These are phyloP conservation scores for Rickenella mellea DNA, from an alignment of 768 basidiomycete species.

Conservation along the genomic window DNA sequence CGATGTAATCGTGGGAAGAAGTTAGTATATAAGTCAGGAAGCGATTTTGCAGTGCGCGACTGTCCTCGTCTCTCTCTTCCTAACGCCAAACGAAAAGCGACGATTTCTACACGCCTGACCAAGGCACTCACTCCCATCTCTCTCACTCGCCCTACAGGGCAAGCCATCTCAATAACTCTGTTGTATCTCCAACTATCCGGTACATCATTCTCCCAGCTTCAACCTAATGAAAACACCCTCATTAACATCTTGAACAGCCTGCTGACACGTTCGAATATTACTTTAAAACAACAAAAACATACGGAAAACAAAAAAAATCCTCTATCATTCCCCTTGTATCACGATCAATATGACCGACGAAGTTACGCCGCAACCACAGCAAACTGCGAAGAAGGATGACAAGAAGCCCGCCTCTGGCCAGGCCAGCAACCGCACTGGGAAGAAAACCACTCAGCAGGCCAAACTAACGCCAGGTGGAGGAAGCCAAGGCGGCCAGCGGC, in stretches of 20 bases:
- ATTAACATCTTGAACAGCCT: background rate
- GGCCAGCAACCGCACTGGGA: constrained; percentile 45
- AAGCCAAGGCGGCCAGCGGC: constrained; percentile 35
- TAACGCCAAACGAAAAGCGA: constrained; percentile 35
- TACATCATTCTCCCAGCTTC: constrained; percentile 16
- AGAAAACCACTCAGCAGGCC: constrained; percentile 41
- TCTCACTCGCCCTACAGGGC: constrained; percentile 88
- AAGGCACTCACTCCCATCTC: constrained; percentile 47
- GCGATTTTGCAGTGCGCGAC: too few relatives aligned
- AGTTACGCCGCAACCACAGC: constrained; percentile 43
- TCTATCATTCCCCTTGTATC: constrained; percentile 22
- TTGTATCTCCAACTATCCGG: constrained; percentile 36
- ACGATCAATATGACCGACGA: constrained; percentile 90
- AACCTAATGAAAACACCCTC: constrained; percentile 4
- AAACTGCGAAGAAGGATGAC: constrained; percentile 58
- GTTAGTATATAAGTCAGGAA: too few relatives aligned
- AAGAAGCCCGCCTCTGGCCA: constrained; percentile 42
- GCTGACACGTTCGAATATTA: constrained; percentile 4
- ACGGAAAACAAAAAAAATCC: constrained; percentile 38
- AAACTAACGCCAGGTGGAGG: constrained; percentile 32
- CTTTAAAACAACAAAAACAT: constrained; percentile 10
- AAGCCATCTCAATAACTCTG: constrained; percentile 49
- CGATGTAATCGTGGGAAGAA: too few relatives aligned
- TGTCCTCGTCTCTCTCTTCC: constrained; percentile 19
- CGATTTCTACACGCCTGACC: constrained; percentile 41